Base-by-base conservation (phyloP, 352 stramenopile genomes). In the Pythium oligandrum region DNA sequence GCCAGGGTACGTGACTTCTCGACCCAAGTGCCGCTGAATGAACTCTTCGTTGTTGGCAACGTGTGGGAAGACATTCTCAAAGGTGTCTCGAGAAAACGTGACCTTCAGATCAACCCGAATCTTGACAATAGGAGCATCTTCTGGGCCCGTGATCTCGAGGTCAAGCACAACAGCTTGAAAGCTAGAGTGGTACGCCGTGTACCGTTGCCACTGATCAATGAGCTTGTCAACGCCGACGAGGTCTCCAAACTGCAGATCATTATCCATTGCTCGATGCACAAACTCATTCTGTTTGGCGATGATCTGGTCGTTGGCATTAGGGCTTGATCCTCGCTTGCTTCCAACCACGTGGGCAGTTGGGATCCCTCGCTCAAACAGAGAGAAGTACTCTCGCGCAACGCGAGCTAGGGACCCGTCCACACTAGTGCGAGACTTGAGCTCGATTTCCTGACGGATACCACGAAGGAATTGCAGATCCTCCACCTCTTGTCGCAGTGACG, bases 1-100 rank as follows among this genome's bases (percentile, higher is more conserved):
- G 9, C 67, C 66, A 1, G 59, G 56, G 42, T 86, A 86, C 7
- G 64, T 64, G 31, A 90, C 62, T 11, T 80, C 56, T 10, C 62
- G 66, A 8, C 77, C 78, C 3, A 84, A 48, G 31, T 85, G 68
- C 39, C 66, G 70, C 26, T 57, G 40, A 12, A 78, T 44, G 32
- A 83, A 67, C 48, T 69, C 64, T 37, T 65, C 55, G 50, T 77
- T 61, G 47, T 49, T 40, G 4, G 63, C 61, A 34, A 74, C 59
- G 37, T 77, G 68, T 2, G 68, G 68, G 48, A 74, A 77, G 31
- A 77, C 63, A 11, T 66, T 50, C 35, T 61, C 51, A 36, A 77
- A 52, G 7, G 68, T 74, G 10, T 55, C 40, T 10, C 66, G 57
- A 10, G 65, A 72, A 11, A 74, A 48, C 17, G 53, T 63, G 36